Evolutionary conservation across 495 filamentous ascomycete genomes (phyloP).

Genomic region (Bombardia bombarda): DNA sequence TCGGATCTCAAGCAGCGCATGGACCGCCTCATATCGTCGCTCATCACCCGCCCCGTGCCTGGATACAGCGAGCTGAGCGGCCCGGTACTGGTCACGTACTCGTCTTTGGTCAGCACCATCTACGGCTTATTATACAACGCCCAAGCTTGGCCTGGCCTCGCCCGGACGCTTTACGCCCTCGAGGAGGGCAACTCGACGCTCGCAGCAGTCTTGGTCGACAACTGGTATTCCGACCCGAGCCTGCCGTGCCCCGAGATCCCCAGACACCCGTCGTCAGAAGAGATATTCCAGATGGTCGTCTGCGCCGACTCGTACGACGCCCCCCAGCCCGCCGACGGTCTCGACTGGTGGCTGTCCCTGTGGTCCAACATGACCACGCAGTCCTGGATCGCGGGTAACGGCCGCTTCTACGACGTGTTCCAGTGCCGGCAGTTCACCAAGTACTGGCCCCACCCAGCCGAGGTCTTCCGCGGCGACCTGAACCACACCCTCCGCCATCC

Average conservation of each 20-base stretch:
- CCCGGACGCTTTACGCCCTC: constrained; percentile 30
- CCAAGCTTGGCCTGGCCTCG: constrained; percentile 31
- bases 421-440: constrained; percentile 33
- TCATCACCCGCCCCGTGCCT: constrained; percentile 26
- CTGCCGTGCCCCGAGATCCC: constrained; percentile 17
- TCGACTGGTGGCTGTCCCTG: constrained; percentile 34
- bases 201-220: constrained; percentile 24
- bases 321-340: constrained; percentile 26
- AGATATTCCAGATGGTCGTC: constrained; percentile 32
- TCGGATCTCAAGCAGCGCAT: constrained; percentile 27
- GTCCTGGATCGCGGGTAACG: constrained; percentile 38
- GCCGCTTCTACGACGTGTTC: constrained; percentile 31
- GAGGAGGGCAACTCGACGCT: constrained; percentile 36
- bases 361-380: constrained; percentile 36
- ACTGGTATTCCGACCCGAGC: constrained; percentile 32
- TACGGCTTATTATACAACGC: constrained; percentile 35
- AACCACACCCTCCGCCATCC: constrained; percentile 33
- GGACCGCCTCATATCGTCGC: constrained; percentile 24
- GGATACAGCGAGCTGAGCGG: constrained; percentile 27
- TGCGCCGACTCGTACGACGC: constrained; percentile 37
- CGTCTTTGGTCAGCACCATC: constrained; percentile 24
- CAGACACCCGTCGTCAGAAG: constrained; percentile 21
- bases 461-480: constrained; percentile 36
- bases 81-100: constrained; percentile 35
- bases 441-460: constrained; percentile 36